Percentiles rank a stretch among this genome's conserved stretches.
Evolutionary conservation across 176 grass and related monocot genomes (phyloP).

Genomic region (sorghum (Sorghum bicolor)): Sorghum_bicolor_NCBIv3 NC_012875.2:48955501-48956000

Average conservation of each 20-base stretch:
- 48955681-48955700: slow-evolving; percentile 74
- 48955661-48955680: slow-evolving; percentile 77
- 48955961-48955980: neutral
- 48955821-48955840: slow-evolving; percentile 15
- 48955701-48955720: slow-evolving; percentile 27
- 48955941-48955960: slow-evolving; percentile 22
- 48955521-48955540: neutral
- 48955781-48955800: slow-evolving; percentile 39
- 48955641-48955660: slow-evolving; percentile 83
- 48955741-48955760: neutral
- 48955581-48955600: slow-evolving; percentile 38
- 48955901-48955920: neutral
- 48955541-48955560: neutral
- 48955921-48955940: neutral
- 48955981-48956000: neutral
- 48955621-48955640: slow-evolving; percentile 74
- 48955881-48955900: neutral
- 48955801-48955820: slow-evolving; percentile 34
- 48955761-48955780: slow-evolving; percentile 48
- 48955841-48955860: neutral
- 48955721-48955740: slow-evolving; percentile 3
- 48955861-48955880: neutral
- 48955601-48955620: slow-evolving; percentile 85
- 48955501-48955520: neutral
- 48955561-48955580: neutral